Base-by-base conservation (phyloP, 768 basidiomycete genomes). In the Tricholoma saponaceum region DNA sequence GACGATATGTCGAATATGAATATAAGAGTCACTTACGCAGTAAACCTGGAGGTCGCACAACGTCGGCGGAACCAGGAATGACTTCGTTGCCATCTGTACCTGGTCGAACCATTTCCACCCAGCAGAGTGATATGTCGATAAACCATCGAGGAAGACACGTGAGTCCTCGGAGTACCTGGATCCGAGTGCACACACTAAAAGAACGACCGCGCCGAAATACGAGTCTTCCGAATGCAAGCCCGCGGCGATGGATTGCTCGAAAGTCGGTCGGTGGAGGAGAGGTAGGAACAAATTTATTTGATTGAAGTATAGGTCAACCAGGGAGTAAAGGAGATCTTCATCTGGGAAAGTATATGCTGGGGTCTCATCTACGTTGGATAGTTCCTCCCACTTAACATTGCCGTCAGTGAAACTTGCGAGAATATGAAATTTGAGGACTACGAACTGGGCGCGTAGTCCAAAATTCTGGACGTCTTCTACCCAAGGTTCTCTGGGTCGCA, bases 1-100 rank as follows among this genome's bases (percentile, higher is more conserved):
- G 33, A 52, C n/a, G n/a, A 49, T 0, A 74, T 64, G 54, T 52
- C 35, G 13, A n/a, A 16, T 35, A 41, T 30, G 12, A 8, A 39
- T 6, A 5, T n/a, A 8, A 4, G 2, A 39, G 1, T 12, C 37
- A 39, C 81, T 73, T 62, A 79, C 81, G 43, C 74, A 75, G 65
- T 86, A 85, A 33, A 79, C 77, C 66, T 95, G 93, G 49, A 95
- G 68, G 60, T 94, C 92, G 67, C 83, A 86, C 57, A 95, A 66
- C 7, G 79, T 72, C 1, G 90, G 88, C 5, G 86, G 83, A 0
- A 76, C 72, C 10, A 91, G 72, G 16, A 91, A 71, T 0, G 80
- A 81, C 64, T 81, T 83, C 55, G 83, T 81, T 33, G 86, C 78
- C 65, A 82, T 76, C 56, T 89, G 82, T 0, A 87, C 83, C 64